A percentile compares a stretch with the other conserved stretches of the same genome.
phyloP scores from a whole-genome alignment of 352 stramenopile genomes.

The Pythium aquatile region DNA sequence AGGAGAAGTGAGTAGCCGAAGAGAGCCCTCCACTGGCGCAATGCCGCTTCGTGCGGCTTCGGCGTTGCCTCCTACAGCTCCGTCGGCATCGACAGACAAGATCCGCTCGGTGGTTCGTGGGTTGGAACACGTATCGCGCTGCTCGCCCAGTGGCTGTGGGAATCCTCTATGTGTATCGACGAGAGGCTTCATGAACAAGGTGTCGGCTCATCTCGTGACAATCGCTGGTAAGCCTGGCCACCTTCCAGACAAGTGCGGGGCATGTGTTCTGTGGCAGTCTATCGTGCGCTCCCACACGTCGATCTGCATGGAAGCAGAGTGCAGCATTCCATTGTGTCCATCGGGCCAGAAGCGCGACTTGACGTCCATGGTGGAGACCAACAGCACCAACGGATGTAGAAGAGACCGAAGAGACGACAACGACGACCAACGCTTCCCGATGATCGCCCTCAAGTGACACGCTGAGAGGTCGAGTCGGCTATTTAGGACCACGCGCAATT shows the following conservation, averaged over 20 bases:
- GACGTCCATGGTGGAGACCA: neutral
- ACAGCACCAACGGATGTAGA: slow-evolving; percentile 5
- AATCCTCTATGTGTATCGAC: slow-evolving; percentile 33
- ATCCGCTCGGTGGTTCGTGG: slow-evolving; percentile 30
- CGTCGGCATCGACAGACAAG: slow-evolving; percentile 24
- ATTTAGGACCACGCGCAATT: slow-evolving; percentile 5
- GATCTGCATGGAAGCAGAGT: slow-evolving; percentile 31
- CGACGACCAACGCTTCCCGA: slow-evolving; percentile 21
- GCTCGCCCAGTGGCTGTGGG: slow-evolving; percentile 18
- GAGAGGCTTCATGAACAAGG: slow-evolving; percentile 28
- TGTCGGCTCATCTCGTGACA: slow-evolving; percentile 24
- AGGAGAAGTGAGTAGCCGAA: slow-evolving; percentile 15
- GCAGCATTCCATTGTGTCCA: slow-evolving; percentile 23
- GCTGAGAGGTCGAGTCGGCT: neutral
- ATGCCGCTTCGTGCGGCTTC: neutral
- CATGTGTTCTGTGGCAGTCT: slow-evolving; percentile 27
- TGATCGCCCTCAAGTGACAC: slow-evolving; percentile 20
- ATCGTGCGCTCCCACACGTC: slow-evolving; percentile 26
- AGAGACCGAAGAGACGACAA: slow-evolving; percentile 27
- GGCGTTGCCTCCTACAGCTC: slow-evolving; percentile 3
- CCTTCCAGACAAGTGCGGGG: slow-evolving; percentile 21
- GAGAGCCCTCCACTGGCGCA: neutral
- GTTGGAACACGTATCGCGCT: slow-evolving; percentile 28
- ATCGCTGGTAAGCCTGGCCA: slow-evolving; percentile 26
- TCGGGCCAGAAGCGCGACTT: slow-evolving; percentile 10